Percentiles rank a stretch among this genome's conserved stretches.
phyloP scores from a whole-genome alignment of 2,329 filamentous ascomycete species.

The Ramichloridium luteum region DNA sequence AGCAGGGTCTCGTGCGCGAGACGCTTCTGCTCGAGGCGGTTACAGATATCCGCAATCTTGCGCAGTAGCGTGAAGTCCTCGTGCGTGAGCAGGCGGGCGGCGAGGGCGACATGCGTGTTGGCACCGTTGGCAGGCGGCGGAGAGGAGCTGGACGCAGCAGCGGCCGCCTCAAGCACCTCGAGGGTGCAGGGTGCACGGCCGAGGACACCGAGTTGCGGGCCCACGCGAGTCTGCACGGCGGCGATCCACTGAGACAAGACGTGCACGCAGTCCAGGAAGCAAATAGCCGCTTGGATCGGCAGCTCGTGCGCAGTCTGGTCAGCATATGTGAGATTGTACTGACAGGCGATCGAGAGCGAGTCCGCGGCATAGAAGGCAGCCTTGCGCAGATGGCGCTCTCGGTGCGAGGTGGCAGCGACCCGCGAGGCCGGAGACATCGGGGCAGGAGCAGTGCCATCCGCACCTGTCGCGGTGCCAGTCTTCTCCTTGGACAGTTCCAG shows the following conservation, averaged over 20 bases:
- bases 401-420: slow-evolving; percentile 46
- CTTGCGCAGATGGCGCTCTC: slow-evolving; percentile 79
- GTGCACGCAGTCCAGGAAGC: slow-evolving; percentile 85
- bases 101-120: slow-evolving; percentile 60
- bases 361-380: slow-evolving; percentile 94
- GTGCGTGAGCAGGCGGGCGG: slow-evolving; percentile 80
- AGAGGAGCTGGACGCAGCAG: neutral
- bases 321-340: slow-evolving; percentile 70
- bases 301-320: slow-evolving; percentile 75
- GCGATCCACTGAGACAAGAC: slow-evolving; percentile 90
- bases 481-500: slow-evolving; percentile 51
- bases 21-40: slow-evolving; percentile 67
- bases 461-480: slow-evolving; percentile 16
- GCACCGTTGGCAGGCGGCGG: slow-evolving; percentile 47
- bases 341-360: slow-evolving; percentile 78
- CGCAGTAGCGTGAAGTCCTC: slow-evolving; percentile 77
- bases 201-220: slow-evolving; percentile 73
- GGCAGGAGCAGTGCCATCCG: neutral
- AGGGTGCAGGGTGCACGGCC: slow-evolving; percentile 70
- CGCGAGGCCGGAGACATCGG: neutral
- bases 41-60: slow-evolving; percentile 70
- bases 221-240: slow-evolving; percentile 87
- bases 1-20: slow-evolving; percentile 40
- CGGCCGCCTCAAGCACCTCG: no score
- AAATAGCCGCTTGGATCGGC: slow-evolving; percentile 81